phyloP scores from a whole-genome alignment of 2,329 filamentous ascomycete species.

The Paecilomyces variotii region DNA sequence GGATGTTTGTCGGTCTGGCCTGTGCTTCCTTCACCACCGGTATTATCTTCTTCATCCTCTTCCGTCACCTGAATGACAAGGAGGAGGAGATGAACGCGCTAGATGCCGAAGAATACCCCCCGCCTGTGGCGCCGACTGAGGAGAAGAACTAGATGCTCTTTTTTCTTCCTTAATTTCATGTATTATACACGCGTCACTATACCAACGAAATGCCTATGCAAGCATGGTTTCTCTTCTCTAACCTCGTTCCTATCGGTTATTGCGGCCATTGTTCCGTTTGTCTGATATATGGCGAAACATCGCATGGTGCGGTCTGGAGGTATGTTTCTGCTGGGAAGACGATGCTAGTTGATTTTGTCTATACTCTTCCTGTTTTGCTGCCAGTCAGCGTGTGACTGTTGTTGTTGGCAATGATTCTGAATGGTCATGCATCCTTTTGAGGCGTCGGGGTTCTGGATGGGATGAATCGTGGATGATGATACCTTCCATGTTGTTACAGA shows the following conservation, averaged over 20 bases:
- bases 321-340: not conserved
- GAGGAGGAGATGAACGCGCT: conserved; percentile 46
- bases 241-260: not conserved
- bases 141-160: not conserved
- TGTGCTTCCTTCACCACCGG: conserved; percentile 42
- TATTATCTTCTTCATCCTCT: conserved; percentile 46
- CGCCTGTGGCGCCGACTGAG: not conserved
- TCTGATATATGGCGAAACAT: not conserved
- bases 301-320: not conserved
- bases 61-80: conserved; percentile 40
- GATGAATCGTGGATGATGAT: not conserved
- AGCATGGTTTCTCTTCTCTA: not conserved
- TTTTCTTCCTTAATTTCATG: not conserved
- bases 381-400: not conserved
- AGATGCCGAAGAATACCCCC: conserved; percentile 27
- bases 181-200: not conserved
- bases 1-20: conserved; percentile 57
- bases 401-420: not conserved
- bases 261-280: not conserved
- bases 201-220: not conserved
- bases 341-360: not conserved
- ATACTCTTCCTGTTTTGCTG: not conserved
- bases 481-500: not conserved
- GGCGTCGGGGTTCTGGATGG: not conserved
- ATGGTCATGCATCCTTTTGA: not conserved